Evolutionary conservation across 2,329 filamentous ascomycete genomes (phyloP).

Genomic region (Microdochium nivale): DNA sequence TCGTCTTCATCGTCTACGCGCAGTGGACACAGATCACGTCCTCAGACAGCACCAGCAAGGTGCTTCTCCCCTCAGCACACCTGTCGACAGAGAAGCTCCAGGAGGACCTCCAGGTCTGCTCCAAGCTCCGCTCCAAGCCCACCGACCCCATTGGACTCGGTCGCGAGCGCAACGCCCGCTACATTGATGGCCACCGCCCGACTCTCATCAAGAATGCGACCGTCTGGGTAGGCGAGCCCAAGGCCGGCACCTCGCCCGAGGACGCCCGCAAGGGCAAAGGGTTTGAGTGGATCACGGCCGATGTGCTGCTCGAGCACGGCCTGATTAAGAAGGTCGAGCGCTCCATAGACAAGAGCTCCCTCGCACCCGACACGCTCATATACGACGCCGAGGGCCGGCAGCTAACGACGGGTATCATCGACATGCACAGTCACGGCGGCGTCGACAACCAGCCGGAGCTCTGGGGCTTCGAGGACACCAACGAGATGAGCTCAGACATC

Average conservation of each 20-base stretch:
- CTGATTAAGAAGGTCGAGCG: constrained; percentile 47
- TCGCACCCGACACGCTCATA: constrained; percentile 39
- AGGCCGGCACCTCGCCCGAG: constrained; percentile 37
- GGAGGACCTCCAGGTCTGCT: constrained; percentile 46
- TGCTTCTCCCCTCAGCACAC: constrained; percentile 13
- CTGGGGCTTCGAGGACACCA: constrained; percentile 46
- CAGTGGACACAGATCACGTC: constrained; percentile 34
- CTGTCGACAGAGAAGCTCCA: constrained; percentile 45
- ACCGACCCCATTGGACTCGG: constrained; percentile 45
- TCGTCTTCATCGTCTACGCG: constrained; percentile 41
- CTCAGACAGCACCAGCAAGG: constrained; percentile 7
- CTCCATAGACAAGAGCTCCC: constrained; percentile 28
- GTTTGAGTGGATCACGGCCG: constrained; percentile 50
- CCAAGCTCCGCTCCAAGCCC: constrained; percentile 44
- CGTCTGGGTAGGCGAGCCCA: constrained; percentile 57
- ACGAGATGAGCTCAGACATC: constrained; percentile 55
- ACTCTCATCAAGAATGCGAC: constrained; percentile 59
- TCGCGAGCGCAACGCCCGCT: constrained; percentile 52
- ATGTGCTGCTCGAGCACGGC: constrained; percentile 52
- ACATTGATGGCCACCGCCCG: constrained; percentile 46
- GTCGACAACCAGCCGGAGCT: constrained; percentile 49
- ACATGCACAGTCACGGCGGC: constrained; percentile 63
- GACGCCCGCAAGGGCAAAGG: constrained; percentile 50
- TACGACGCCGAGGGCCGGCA: constrained; percentile 52
- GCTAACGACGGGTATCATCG: constrained; percentile 59